Evolutionary conservation across 2,329 filamentous ascomycete species (phyloP).

Genomic region (Claviceps paspali): DNA sequence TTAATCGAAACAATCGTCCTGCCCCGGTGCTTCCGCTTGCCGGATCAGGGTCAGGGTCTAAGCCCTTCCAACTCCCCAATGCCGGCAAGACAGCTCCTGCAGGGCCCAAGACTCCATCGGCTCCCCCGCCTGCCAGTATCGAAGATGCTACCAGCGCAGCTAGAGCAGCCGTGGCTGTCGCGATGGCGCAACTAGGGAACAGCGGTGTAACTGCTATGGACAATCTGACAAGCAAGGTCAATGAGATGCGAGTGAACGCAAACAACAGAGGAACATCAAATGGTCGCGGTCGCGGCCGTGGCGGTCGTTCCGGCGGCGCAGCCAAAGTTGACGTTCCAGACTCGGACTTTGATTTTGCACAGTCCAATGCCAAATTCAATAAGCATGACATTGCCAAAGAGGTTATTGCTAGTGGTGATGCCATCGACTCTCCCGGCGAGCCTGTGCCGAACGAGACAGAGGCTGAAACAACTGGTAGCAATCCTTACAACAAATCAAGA

Average conservation of each 20-base stretch:
- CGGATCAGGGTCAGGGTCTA: constrained; percentile 26
- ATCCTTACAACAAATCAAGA: constrained; percentile 67
- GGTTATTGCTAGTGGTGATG: constrained; percentile 64
- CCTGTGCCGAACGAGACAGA: constrained; percentile 22
- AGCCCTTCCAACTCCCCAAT: constrained; percentile 21
- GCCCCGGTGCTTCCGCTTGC: constrained; percentile 52
- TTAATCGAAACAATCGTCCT: constrained; percentile 30
- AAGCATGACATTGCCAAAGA: constrained; percentile 58
- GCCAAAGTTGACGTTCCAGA: constrained; percentile 77
- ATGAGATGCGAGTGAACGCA: constrained; percentile 59
- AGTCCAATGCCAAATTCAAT: constrained; percentile 32
- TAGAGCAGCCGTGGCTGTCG: constrained; percentile 62
- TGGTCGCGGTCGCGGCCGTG: constrained; percentile 34
- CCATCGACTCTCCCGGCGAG: constrained; percentile 33
- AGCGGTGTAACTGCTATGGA: constrained; percentile 40
- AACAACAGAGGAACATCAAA: constrained; percentile 31
- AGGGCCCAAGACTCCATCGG: constrained; percentile 20
- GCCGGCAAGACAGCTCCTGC: constrained; percentile 14
- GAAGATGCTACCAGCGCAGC: constrained; percentile 60
- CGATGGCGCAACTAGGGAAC: constrained; percentile 54
- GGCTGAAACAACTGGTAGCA: constrained; percentile 22
- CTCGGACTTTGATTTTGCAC: constrained; percentile 82
- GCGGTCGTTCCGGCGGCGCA: constrained; percentile 24
- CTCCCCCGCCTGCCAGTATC: constrained; percentile 25
- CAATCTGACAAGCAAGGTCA: constrained; percentile 58